Percentiles rank a stretch among this genome's conserved stretches.
Conservation (phyloP, 2,329 filamentous ascomycete species). For the Endothia cerciana region DNA sequence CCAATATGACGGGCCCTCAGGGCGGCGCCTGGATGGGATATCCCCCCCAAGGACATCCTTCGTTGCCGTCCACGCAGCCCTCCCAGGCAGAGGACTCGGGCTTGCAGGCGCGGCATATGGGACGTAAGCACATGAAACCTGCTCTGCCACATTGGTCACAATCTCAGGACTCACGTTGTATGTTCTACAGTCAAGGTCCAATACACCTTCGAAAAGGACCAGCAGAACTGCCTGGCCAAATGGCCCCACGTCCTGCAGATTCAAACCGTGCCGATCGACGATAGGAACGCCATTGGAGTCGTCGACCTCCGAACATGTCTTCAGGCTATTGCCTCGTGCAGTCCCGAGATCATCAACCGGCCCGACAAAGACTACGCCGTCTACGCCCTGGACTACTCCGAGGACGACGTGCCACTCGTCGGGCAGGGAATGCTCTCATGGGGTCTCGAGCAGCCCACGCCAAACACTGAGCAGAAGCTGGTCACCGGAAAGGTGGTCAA, state of each 20-base stretch:
- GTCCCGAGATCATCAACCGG: constrained; percentile 80
- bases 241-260: constrained; percentile 80
- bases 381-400: constrained; percentile 95
- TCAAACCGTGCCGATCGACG: constrained; percentile 80
- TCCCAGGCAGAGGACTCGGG: constrained; percentile 49
- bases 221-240: constrained; percentile 87
- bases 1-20: constrained; percentile 34
- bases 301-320: constrained; percentile 87
- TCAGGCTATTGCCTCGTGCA: constrained; percentile 75
- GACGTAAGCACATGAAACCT: constrained; percentile 56
- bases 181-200: constrained; percentile 80
- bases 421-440: constrained; percentile 95
- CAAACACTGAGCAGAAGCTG: constrained; percentile 65
- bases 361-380: constrained; percentile 87
- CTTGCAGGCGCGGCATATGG: constrained; percentile 66
- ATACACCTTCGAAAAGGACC: constrained; percentile 91
- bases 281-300: constrained; percentile 79
- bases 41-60: constrained; percentile 35
- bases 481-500: constrained; percentile 90
- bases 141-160: constrained; percentile 24
- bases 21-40: constrained; percentile 27
- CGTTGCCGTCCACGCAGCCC: constrained; percentile 21
- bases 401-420: constrained; percentile 89
- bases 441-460: constrained; percentile 63
- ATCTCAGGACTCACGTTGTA: constrained; percentile 20